A percentile compares a stretch with the other conserved stretches of the same genome.
These are phyloP conservation scores for Colletotrichum sp. DNA, from an alignment of 2,329 filamentous ascomycete species.

Conservation along the genomic window DNA sequence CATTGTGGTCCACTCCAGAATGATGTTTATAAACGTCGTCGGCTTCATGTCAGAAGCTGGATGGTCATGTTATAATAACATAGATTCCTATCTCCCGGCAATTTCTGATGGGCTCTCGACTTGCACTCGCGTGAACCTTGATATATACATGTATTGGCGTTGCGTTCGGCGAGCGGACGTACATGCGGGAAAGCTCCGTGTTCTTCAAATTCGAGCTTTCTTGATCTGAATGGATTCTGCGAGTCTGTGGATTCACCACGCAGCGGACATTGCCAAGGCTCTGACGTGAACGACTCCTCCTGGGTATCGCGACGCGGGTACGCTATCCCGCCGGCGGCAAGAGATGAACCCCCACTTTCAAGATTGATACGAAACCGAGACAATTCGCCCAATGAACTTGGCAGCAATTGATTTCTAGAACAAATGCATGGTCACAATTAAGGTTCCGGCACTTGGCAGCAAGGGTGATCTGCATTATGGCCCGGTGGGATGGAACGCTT, in stretches of 20 bases:
- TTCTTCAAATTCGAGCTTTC: background rate
- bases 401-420: background rate
- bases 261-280: background rate
- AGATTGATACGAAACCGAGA: background rate
- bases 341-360: background rate
- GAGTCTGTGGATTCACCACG: background rate
- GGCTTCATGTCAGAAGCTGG: background rate
- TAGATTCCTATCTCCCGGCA: background rate
- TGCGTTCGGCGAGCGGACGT: background rate
- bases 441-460: background rate
- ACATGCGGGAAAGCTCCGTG: background rate
- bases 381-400: background rate
- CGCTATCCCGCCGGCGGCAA: background rate
- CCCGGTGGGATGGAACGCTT: background rate
- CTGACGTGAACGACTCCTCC: background rate
- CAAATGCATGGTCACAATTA: background rate
- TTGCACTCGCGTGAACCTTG: background rate
- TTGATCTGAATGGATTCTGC: background rate
- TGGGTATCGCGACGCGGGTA: background rate
- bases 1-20: background rate
- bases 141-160: background rate
- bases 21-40: background rate
- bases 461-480: background rate
- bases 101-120: background rate
- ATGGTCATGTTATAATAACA: background rate